Conservation (phyloP, 305 asterid species). For the Solanum aculeatissimum region DNA sequence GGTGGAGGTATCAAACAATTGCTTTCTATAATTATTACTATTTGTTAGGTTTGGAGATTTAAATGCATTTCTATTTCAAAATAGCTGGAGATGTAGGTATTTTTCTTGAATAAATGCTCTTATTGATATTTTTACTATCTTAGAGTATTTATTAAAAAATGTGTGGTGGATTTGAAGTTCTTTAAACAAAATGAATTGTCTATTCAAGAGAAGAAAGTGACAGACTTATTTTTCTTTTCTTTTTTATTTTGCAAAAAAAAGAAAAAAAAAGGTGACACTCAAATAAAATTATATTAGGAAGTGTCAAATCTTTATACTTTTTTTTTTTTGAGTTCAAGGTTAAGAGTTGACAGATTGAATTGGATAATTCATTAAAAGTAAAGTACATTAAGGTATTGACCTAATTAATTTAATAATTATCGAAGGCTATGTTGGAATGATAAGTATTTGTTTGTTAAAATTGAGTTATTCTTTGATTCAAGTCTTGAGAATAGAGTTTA, state of each 20-base stretch:
- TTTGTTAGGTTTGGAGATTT: not conserved
- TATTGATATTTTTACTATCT: not conserved
- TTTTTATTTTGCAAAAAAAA: not conserved
- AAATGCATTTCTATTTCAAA: not conserved
- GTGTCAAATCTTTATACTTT: not conserved
- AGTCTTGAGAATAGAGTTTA: not conserved
- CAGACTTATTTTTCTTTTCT: not conserved
- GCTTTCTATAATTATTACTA: not conserved
- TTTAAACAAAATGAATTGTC: not conserved
- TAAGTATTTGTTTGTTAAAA: not conserved
- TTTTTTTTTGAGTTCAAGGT: not conserved
- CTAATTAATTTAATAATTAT: not conserved
- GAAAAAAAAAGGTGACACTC: not conserved
- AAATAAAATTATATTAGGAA: not conserved
- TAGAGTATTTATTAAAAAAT: not conserved
- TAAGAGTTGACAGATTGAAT: not conserved
- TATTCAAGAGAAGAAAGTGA: not conserved
- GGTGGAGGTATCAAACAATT: not conserved
- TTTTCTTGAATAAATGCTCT: not conserved
- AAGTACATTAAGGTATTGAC: not conserved
- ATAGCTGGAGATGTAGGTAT: not conserved
- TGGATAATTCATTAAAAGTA: not conserved
- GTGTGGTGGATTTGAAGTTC: not conserved
- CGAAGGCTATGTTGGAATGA: not conserved
- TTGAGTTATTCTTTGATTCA: fast-evolving